These are phyloP conservation scores for Fereydounia khargensis DNA, from an alignment of 1,284 basidiomycete genomes.

Conservation along the genomic window DNA sequence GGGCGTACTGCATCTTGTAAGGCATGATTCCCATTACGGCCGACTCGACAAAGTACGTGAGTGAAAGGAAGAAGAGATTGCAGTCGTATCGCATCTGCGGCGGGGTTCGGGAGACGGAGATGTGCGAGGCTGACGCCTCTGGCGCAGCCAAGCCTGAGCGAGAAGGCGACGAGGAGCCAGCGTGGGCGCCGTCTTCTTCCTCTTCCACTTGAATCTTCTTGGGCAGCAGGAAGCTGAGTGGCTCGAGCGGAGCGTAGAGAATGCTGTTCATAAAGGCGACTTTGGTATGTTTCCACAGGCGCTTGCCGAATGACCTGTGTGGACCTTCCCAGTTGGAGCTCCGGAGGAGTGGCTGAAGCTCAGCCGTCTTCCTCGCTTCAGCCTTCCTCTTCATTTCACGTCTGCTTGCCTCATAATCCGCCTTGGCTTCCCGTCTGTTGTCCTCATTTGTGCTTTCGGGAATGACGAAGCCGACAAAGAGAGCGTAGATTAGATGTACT, in stretches of 20 bases:
- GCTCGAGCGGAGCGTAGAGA: conserved; percentile 33
- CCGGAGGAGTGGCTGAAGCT: conserved; percentile 23
- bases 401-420: conserved; percentile 21
- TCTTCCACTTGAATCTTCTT: conserved; percentile 22
- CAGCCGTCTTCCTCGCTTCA: conserved; percentile 21
- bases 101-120: conserved; percentile 41
- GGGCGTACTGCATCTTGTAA: conserved; percentile 51
- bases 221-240: conserved; percentile 42
- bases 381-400: conserved; percentile 21
- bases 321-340: conserved; percentile 2
- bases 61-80: conserved; percentile 48
- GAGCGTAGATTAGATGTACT: conserved; percentile 36
- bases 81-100: conserved; percentile 32
- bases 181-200: conserved; percentile 1
- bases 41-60: conserved; percentile 47
- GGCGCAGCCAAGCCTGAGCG: conserved; percentile 9
- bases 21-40: conserved; percentile 45
- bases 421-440: conserved; percentile 19
- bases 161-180: conserved; percentile 9
- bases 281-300: conserved; percentile 28
- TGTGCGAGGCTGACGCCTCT: conserved; percentile 33
- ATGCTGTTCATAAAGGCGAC: conserved; percentile 24
- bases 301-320: conserved; percentile 13
- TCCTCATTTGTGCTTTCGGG: conserved; percentile 47
- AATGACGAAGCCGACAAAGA: conserved; percentile 34